phyloP scores from a whole-genome alignment of 768 basidiomycete species.

The Chalciporus pseudorubinellus region DNA sequence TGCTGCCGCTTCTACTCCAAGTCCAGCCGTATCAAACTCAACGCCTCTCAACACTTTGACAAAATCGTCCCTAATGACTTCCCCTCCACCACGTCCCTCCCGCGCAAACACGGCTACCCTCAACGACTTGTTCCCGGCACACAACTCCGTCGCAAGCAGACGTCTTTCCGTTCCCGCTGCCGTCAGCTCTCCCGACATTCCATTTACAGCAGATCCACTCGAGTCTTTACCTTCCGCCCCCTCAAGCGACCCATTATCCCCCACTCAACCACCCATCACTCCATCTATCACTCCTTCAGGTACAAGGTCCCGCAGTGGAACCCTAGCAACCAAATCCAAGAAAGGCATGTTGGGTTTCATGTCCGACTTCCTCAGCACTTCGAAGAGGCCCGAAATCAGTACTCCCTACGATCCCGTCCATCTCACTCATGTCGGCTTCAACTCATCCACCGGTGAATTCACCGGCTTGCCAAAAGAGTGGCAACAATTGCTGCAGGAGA shows the following conservation, averaged over 20 bases:
- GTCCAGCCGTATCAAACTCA: constrained; percentile 21
- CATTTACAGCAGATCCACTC: constrained; percentile 19
- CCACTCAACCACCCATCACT: background rate
- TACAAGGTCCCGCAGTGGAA: constrained; percentile 42
- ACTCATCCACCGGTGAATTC: constrained; percentile 97
- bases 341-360: constrained; percentile 66
- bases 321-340: constrained; percentile 42
- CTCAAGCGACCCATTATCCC: constrained; percentile 10
- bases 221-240: constrained; percentile 25
- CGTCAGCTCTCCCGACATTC: constrained; percentile 24
- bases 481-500: constrained; percentile 95
- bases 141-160: constrained; percentile 41
- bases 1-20: constrained; percentile 32
- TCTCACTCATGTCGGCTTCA: constrained; percentile 99
- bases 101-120: constrained; percentile 82
- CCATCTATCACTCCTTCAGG: constrained; percentile 21
- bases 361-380: constrained; percentile 72
- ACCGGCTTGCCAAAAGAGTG: constrained; percentile 98
- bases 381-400: constrained; percentile 87
- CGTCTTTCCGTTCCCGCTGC: constrained; percentile 50
- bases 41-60: constrained; percentile 27
- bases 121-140: constrained; percentile 63
- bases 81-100: constrained; percentile 77
- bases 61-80: constrained; percentile 35
- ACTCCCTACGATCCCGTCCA: constrained; percentile 99